These are phyloP conservation scores for Podospora sp. DNA, from an alignment of 495 filamentous ascomycete genomes.

Conservation along the genomic window DNA sequence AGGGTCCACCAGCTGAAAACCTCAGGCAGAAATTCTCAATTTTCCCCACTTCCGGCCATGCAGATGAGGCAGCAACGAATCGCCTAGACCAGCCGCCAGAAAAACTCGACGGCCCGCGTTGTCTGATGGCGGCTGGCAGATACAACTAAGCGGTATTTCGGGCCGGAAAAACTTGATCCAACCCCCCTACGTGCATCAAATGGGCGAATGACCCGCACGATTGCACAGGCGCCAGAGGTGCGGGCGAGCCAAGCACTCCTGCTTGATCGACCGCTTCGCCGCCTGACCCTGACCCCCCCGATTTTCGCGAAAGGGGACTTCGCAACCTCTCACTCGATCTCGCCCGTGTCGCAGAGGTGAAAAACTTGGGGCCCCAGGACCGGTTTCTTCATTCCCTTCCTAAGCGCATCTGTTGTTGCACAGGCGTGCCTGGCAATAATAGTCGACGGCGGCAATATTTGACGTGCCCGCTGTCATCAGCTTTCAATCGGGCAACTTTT, in stretches of 20 bases:
- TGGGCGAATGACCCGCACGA: background rate
- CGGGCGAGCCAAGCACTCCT: slow-evolving; percentile 5
- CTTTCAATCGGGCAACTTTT: slow-evolving; percentile 35
- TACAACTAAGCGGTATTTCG: background rate
- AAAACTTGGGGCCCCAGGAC: slow-evolving; percentile 10
- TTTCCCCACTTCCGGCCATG: background rate
- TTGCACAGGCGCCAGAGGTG: background rate
- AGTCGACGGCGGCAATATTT: slow-evolving; percentile 31
- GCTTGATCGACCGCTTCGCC: slow-evolving; percentile 28
- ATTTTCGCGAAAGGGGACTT: slow-evolving; percentile 18
- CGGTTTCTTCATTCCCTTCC: slow-evolving; percentile 3
- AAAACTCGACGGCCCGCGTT: background rate
- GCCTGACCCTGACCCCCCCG: slow-evolving; percentile 21
- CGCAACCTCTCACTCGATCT: slow-evolving; percentile 13
- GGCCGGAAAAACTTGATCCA: background rate
- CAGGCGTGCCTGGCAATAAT: slow-evolving; percentile 13
- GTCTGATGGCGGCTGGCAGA: background rate
- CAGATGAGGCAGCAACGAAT: no score
- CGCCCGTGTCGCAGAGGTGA: slow-evolving; percentile 1
- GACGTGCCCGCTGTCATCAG: slow-evolving; percentile 22
- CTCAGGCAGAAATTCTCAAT: background rate
- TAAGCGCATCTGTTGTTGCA: slow-evolving; percentile 9
- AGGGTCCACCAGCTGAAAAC: background rate
- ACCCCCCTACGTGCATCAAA: background rate
- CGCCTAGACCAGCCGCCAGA: background rate